These are phyloP conservation scores for Yamadazyma kanchanaburiensis DNA, from an alignment of 1,139 yeast species.

Conservation along the genomic window DNA sequence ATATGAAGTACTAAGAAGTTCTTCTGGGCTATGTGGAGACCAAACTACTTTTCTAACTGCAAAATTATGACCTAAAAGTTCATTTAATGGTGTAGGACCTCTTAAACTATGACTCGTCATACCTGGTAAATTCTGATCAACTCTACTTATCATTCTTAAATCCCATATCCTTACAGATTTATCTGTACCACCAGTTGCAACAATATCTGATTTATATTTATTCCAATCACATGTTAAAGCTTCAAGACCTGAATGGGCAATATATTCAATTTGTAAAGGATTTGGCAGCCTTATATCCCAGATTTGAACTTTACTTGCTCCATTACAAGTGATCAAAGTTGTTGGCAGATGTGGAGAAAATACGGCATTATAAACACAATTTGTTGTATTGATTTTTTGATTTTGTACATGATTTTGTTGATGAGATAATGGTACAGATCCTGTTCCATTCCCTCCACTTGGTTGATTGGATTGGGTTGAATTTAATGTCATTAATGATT, in stretches of 20 bases:
- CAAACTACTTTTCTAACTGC: constrained; percentile 81
- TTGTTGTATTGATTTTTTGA: constrained; percentile 25
- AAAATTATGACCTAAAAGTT: constrained; percentile 81
- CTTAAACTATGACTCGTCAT: constrained; percentile 41
- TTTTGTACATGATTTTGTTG: constrained; percentile 22
- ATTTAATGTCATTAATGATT: constrained; percentile 57
- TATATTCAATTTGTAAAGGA: constrained; percentile 57
- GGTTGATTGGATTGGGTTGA: neutral
- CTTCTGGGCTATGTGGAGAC: constrained; percentile 84
- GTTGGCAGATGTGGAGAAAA: constrained; percentile 87
- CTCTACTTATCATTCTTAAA: constrained; percentile 57
- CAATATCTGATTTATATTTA: constrained; percentile 72
- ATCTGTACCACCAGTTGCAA: constrained; percentile 91
- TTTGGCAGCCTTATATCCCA: constrained; percentile 81
- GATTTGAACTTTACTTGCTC: constrained; percentile 71
- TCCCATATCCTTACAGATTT: constrained; percentile 86
- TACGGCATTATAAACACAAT: constrained; percentile 74
- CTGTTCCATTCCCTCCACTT: constrained; percentile 26
- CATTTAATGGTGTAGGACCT: constrained; percentile 73
- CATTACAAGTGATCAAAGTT: constrained; percentile 69
- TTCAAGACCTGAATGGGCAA: constrained; percentile 81
- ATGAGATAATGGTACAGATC: constrained; percentile 30
- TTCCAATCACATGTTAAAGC: constrained; percentile 84
- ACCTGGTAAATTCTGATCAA: constrained; percentile 28
- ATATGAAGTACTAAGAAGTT: constrained; percentile 73